Conservation (phyloP, 352 stramenopile genomes). For the Phytophthora constricta region DNA sequence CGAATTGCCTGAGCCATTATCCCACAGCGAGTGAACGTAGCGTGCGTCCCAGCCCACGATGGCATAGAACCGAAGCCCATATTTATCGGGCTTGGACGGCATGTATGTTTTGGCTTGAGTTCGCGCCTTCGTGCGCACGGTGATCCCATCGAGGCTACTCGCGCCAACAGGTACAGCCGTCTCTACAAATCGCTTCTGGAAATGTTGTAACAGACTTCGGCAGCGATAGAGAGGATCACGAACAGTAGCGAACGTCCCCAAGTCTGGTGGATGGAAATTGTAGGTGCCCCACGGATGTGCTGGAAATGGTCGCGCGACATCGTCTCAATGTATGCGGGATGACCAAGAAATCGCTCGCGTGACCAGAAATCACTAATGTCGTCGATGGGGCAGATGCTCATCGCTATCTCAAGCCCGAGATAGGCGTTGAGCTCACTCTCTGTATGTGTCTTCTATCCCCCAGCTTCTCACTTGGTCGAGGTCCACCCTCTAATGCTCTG, state of each 20-base stretch:
- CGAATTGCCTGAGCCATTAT: constrained; percentile 12
- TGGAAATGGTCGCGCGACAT: constrained; percentile 17
- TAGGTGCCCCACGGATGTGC: constrained; percentile 7
- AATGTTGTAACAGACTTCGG: constrained; percentile 15
- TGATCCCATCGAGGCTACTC: constrained; percentile 11
- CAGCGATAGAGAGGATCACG: constrained; percentile 10
- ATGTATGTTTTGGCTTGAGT: not conserved
- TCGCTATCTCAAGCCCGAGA: constrained; percentile 12
- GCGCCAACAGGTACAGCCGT: constrained; percentile 11
- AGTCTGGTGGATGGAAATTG: constrained; percentile 9
- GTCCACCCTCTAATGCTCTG: constrained; percentile 11
- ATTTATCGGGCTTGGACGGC: constrained; percentile 15
- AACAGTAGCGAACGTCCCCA: constrained; percentile 1
- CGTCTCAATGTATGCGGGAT: constrained; percentile 13
- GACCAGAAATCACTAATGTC: constrained; percentile 9
- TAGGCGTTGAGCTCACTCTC: constrained; percentile 15
- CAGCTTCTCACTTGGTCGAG: not conserved
- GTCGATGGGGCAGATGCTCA: constrained; percentile 15
- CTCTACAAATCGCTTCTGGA: constrained; percentile 18
- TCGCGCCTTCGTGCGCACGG: constrained; percentile 4
- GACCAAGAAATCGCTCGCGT: not conserved
- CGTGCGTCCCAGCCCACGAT: constrained; percentile 9
- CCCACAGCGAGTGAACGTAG: constrained; percentile 19
- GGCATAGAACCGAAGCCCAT: constrained; percentile 16
- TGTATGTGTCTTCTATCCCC: not conserved